phyloP scores from a whole-genome alignment of 1,139 yeast species.

The Pichia sp. region DNA sequence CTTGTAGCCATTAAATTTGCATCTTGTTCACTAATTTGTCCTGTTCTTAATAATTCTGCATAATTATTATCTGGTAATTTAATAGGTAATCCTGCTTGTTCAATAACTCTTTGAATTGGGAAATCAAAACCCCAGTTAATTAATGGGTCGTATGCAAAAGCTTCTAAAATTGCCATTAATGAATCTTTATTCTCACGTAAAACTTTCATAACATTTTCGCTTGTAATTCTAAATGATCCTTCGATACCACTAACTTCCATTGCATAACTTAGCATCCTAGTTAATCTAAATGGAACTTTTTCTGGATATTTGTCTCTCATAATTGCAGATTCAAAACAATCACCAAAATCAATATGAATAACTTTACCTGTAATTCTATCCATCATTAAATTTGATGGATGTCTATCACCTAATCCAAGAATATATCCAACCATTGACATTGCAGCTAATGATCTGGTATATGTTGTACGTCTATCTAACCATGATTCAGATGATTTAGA shows the following conservation, averaged over 20 bases:
- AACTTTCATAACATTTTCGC: slow-evolving; percentile 96
- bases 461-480: slow-evolving; percentile 94
- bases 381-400: slow-evolving; percentile 94
- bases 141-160: slow-evolving; percentile 97
- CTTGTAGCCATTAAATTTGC: slow-evolving; percentile 65
- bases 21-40: slow-evolving; percentile 71
- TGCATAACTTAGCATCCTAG: slow-evolving; percentile 95
- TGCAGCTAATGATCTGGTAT: slow-evolving; percentile 91
- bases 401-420: slow-evolving; percentile 94
- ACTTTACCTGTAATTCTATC: slow-evolving; percentile 93
- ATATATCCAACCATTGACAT: slow-evolving; percentile 99
- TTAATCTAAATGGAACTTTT: slow-evolving; percentile 93
- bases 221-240: slow-evolving; percentile 93
- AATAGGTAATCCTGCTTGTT: slow-evolving; percentile 53
- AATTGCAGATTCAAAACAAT: slow-evolving; percentile 97
- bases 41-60: slow-evolving; percentile 61
- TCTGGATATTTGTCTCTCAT: slow-evolving; percentile 95
- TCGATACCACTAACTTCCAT: slow-evolving; percentile 99
- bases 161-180: slow-evolving; percentile 94
- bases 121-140: slow-evolving; percentile 98
- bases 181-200: slow-evolving; percentile 92
- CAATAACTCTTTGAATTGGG: slow-evolving; percentile 74
- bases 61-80: slow-evolving; percentile 60
- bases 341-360: slow-evolving; percentile 96
- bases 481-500: slow-evolving; percentile 95